Percentiles rank a stretch among this genome's conserved stretches.
Evolutionary conservation across 1,284 basidiomycete species (phyloP).

Genomic region (Cerrena zonata): DNA sequence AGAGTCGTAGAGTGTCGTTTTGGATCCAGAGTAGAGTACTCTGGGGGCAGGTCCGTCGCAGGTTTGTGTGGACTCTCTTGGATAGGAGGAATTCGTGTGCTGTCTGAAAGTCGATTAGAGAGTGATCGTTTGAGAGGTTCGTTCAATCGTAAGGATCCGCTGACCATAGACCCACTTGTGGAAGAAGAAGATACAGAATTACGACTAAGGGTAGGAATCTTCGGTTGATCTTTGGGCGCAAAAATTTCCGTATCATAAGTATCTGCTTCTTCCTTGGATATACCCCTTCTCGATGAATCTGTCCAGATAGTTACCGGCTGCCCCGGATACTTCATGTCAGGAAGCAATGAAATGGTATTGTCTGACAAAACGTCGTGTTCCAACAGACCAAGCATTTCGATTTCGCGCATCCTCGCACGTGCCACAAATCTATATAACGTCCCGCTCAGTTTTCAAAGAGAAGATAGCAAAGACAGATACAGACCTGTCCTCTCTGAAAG

Average conservation of each 20-base stretch:
- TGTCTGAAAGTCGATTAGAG: slow-evolving; percentile 37
- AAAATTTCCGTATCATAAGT: slow-evolving; percentile 69
- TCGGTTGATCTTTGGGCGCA: slow-evolving; percentile 38
- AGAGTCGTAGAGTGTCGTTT: slow-evolving; percentile 28
- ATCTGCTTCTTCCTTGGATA: slow-evolving; percentile 53
- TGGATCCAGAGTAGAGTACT: slow-evolving; percentile 26
- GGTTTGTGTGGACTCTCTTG: slow-evolving; percentile 60
- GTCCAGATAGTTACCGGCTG: slow-evolving; percentile 9
- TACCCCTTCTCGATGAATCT: slow-evolving; percentile 9
- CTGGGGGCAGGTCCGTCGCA: slow-evolving; percentile 44
- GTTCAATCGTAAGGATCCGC: slow-evolving; percentile 17
- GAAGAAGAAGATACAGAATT: slow-evolving; percentile 35
- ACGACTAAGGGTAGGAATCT: slow-evolving; percentile 28
- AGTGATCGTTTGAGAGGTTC: slow-evolving; percentile 32
- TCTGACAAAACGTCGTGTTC: slow-evolving; percentile 84
- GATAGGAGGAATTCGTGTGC: slow-evolving; percentile 51
- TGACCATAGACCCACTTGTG: slow-evolving; percentile 27
- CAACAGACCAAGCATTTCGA: slow-evolving; percentile 86
- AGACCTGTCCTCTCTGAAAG: slow-evolving; percentile 79
- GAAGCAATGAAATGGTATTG: slow-evolving; percentile 75
- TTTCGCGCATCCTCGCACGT: slow-evolving; percentile 89
- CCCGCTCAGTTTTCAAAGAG: neutral
- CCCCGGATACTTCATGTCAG: slow-evolving; percentile 34
- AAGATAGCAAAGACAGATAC: slow-evolving; percentile 10
- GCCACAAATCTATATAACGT: slow-evolving; percentile 65